Evolutionary conservation across 768 basidiomycete genomes (phyloP).

Genomic region (Leccinum uliginosum): DNA sequence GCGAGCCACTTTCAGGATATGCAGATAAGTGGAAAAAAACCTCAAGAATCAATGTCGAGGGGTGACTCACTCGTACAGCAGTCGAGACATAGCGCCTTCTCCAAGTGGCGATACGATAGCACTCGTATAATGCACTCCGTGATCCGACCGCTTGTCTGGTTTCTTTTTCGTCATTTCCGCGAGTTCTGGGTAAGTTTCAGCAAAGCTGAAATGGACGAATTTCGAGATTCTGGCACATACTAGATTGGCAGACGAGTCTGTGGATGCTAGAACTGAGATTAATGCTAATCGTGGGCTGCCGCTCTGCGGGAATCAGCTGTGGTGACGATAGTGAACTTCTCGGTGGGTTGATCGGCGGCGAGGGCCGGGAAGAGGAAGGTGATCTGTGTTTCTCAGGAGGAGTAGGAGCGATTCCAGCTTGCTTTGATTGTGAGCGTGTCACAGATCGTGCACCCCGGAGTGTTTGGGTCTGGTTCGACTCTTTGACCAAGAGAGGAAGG

Average conservation of each 20-base stretch:
- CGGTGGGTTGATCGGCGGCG: conserved; percentile 2
- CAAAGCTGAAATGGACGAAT: too few relatives aligned
- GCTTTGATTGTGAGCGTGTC: not conserved
- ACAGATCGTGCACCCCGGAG: conserved; percentile 1
- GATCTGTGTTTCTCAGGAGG: not conserved
- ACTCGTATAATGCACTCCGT: too few relatives aligned
- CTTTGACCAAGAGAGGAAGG: not conserved
- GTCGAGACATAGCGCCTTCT: not conserved
- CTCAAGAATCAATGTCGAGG: too few relatives aligned
- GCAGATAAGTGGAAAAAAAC: too few relatives aligned
- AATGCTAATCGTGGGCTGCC: conserved; percentile 3
- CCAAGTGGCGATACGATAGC: too few relatives aligned
- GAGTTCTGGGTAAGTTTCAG: not conserved
- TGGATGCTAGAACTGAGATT: conserved; percentile 6
- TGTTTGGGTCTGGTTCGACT: not conserved
- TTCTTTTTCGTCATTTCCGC: conserved; percentile 2
- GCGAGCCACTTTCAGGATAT: too few relatives aligned
- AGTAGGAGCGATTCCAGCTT: not conserved
- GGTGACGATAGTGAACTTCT: not conserved
- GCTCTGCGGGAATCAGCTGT: not conserved
- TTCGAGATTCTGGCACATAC: not conserved
- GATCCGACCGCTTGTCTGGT: conserved; percentile 11
- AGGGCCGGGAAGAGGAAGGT: not conserved
- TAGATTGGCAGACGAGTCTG: conserved; percentile 8
- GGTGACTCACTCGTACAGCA: too few relatives aligned